A percentile compares a stretch with the other conserved stretches of the same genome.
These are phyloP conservation scores for Blastobotrys parvus DNA, from an alignment of 805 yeast species.

Conservation along the genomic window DNA sequence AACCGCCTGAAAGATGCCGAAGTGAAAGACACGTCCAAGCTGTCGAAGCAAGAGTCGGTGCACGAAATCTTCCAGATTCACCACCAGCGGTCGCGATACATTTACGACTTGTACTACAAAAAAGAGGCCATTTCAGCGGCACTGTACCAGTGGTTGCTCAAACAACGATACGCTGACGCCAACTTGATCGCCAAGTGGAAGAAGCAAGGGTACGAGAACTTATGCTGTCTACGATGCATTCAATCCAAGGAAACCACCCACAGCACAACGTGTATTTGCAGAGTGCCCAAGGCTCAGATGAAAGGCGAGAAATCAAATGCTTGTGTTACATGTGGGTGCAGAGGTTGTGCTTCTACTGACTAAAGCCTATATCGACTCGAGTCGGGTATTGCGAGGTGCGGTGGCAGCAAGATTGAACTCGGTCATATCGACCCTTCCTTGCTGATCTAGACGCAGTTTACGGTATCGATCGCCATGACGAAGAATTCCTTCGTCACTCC, in stretches of 20 bases:
- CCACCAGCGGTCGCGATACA: conserved; percentile 68
- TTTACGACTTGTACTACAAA: conserved; percentile 65
- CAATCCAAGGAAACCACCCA: conserved; percentile 53
- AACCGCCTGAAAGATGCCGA: conserved; percentile 49
- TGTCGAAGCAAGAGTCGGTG: conserved; percentile 44
- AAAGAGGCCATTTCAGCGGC: conserved; percentile 58
- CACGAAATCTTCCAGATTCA: conserved; percentile 68
- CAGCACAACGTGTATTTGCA: conserved; percentile 64
- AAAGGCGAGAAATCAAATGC: conserved; percentile 31
- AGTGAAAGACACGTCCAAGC: conserved; percentile 33
- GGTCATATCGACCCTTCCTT: no score
- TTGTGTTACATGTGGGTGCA: conserved; percentile 78
- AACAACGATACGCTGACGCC: conserved; percentile 57
- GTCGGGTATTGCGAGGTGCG: no score
- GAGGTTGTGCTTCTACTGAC: conserved; percentile 75
- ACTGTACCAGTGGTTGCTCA: conserved; percentile 65
- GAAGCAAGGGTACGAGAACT: conserved; percentile 74
- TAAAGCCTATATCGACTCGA: conserved; percentile 23
- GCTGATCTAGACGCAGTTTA: no score
- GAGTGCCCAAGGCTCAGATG: conserved; percentile 62
- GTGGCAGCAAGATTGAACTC: no score
- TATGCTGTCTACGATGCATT: conserved; percentile 79
- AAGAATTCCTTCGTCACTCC: no score
- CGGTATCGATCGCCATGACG: no score
- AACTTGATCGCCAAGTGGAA: conserved; percentile 78